These are phyloP conservation scores for Seminavis robusta DNA, from an alignment of 108 stramenopile genomes.

Conservation along the genomic window DNA sequence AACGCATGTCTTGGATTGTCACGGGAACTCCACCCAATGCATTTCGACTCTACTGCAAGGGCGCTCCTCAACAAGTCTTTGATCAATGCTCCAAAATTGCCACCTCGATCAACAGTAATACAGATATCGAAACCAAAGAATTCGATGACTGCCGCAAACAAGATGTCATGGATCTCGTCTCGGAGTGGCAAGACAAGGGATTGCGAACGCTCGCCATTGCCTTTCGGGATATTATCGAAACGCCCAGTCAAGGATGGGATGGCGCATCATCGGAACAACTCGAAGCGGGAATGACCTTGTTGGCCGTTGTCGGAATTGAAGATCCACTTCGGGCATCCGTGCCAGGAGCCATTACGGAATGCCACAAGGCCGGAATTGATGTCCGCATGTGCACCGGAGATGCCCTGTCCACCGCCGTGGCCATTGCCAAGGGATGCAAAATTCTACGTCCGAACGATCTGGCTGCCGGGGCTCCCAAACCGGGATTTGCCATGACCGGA, in stretches of 20 bases:
- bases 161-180: too few relatives aligned
- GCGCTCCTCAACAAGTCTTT: conserved; percentile 78
- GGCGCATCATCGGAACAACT: conserved; percentile 62
- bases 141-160: conserved; percentile 81
- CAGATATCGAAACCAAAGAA: conserved; percentile 54
- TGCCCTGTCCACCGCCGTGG: conserved; percentile 90
- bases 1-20: too few relatives aligned
- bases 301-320: conserved; percentile 93
- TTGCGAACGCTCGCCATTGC: too few relatives aligned
- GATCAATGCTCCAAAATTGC: conserved; percentile 44
- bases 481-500: too few relatives aligned
- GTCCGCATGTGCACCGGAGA: conserved; percentile 98
- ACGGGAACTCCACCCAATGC: too few relatives aligned
- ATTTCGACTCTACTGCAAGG: conserved; percentile 87
- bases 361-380: conserved; percentile 87
- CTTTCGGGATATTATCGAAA: too few relatives aligned
- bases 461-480: too few relatives aligned
- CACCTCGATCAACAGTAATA: conserved; percentile 17
- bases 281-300: conserved; percentile 63
- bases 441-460: conserved; percentile 74
- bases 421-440: conserved; percentile 88
- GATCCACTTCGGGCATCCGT: conserved; percentile 95
- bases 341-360: conserved; percentile 81
- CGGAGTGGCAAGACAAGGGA: too few relatives aligned
- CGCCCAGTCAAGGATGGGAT: conserved; percentile 47